Evolutionary conservation across 345 rosid species (phyloP).

Genomic region (Fremontodendron californicum): DNA sequence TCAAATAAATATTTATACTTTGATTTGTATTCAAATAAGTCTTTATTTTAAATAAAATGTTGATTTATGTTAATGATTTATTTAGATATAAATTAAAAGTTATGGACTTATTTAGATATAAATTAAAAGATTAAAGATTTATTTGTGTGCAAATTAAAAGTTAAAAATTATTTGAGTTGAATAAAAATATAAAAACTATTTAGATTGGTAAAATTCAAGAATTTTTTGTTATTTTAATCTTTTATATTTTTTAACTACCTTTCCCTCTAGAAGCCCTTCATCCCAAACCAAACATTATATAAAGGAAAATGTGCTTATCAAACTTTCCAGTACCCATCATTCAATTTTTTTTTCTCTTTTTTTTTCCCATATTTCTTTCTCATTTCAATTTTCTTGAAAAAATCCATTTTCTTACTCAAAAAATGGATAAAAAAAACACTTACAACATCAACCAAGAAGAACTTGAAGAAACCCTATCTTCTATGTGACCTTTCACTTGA

Average conservation of each 20-base stretch:
- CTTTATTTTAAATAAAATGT: too few relatives aligned
- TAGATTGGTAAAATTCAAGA: too few relatives aligned
- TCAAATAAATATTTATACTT: too few relatives aligned
- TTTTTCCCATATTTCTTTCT: neutral
- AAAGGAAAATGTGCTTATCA: neutral
- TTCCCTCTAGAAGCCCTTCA: neutral
- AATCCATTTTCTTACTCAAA: neutral
- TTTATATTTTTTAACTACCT: neutral
- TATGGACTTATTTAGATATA: too few relatives aligned
- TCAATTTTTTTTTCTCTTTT: neutral
- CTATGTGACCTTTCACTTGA: slow-evolving; percentile 23
- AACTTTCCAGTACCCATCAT: neutral
- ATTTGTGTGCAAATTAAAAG: too few relatives aligned
- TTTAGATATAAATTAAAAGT: too few relatives aligned
- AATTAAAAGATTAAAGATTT: too few relatives aligned
- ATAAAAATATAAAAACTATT: too few relatives aligned
- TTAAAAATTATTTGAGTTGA: too few relatives aligned
- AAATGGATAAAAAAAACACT: neutral
- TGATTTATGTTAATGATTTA: too few relatives aligned
- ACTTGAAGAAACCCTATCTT: slow-evolving; percentile 29
- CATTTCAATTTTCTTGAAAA: neutral
- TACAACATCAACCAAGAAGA: neutral
- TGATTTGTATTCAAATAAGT: too few relatives aligned
- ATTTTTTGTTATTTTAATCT: too few relatives aligned
- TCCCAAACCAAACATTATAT: neutral